Evolutionary conservation across 2,329 filamentous ascomycete genomes (phyloP).

Genomic region (Davidsoniella virescens): DNA sequence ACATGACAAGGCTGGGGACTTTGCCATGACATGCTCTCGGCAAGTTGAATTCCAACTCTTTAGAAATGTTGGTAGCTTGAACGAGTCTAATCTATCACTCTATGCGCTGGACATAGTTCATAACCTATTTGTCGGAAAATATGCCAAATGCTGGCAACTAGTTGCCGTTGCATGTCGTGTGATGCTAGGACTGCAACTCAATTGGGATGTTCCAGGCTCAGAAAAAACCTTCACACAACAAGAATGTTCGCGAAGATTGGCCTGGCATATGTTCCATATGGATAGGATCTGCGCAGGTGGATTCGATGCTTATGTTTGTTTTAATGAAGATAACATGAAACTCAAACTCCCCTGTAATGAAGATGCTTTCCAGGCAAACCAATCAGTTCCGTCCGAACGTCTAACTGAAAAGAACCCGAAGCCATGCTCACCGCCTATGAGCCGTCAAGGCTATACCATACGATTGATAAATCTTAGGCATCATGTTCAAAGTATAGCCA

Average conservation of each 20-base stretch:
- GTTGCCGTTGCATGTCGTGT: slow-evolving; percentile 23
- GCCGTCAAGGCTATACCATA: slow-evolving; percentile 22
- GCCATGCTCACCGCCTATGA: slow-evolving; percentile 16
- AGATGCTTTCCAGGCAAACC: slow-evolving; percentile 20
- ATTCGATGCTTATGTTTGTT: slow-evolving; percentile 25
- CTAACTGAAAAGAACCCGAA: slow-evolving; percentile 15
- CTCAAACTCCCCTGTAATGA: slow-evolving; percentile 23
- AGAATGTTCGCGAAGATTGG: slow-evolving; percentile 22
- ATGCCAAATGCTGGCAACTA: slow-evolving; percentile 26
- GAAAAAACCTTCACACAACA: slow-evolving; percentile 21
- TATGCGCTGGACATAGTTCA: slow-evolving; percentile 23
- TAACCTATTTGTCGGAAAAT: slow-evolving; percentile 22
- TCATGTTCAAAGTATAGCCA: slow-evolving; percentile 20
- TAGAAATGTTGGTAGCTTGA: slow-evolving; percentile 24
- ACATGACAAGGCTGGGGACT: slow-evolving; percentile 20
- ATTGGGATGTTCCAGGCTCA: slow-evolving; percentile 22
- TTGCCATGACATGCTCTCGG: slow-evolving; percentile 23
- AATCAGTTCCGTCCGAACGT: slow-evolving; percentile 19
- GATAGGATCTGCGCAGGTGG: slow-evolving; percentile 25
- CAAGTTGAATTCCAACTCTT: slow-evolving; percentile 26
- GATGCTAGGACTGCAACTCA: slow-evolving; percentile 24
- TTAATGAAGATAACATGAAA: slow-evolving; percentile 23
- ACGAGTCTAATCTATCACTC: slow-evolving; percentile 21
- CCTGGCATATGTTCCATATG: slow-evolving; percentile 25
- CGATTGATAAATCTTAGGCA: slow-evolving; percentile 23